A percentile compares a stretch with the other conserved stretches of the same genome.
These are phyloP conservation scores for Mycotypha africana DNA, from an alignment of 371 early-diverging fungal genomes.

Conservation along the genomic window DNA sequence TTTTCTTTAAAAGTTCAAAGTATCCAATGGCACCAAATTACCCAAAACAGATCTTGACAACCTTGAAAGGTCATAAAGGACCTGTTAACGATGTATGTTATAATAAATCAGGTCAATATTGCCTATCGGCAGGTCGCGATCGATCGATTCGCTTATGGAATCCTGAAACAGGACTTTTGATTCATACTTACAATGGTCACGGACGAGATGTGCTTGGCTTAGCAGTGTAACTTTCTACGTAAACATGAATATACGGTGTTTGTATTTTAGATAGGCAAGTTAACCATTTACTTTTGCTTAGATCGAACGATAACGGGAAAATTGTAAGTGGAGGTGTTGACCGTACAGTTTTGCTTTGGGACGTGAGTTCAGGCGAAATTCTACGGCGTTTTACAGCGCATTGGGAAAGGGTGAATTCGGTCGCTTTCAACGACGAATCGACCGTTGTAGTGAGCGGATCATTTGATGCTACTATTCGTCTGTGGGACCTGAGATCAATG, in stretches of 20 bases:
- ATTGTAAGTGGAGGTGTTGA: conserved; percentile 86
- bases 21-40: conserved; percentile 17
- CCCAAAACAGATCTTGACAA: conserved; percentile 31
- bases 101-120: conserved; percentile 67
- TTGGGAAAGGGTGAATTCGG: conserved; percentile 78
- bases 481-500: conserved; percentile 84
- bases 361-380: conserved; percentile 70
- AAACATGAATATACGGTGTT: neutral
- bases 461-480: conserved; percentile 83
- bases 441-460: conserved; percentile 82
- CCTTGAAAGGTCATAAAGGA: conserved; percentile 58
- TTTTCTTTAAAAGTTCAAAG: too few relatives aligned
- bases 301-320: conserved; percentile 69
- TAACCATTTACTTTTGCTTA: conserved; percentile 1
- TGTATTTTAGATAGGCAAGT: neutral
- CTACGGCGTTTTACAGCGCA: conserved; percentile 80
- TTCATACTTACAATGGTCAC: conserved; percentile 83
- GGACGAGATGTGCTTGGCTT: conserved; percentile 83
- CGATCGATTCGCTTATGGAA: conserved; percentile 79
- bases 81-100: conserved; percentile 64
- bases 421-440: conserved; percentile 76
- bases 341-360: conserved; percentile 80
- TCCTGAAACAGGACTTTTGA: conserved; percentile 56
- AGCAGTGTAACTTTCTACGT: conserved; percentile 46
- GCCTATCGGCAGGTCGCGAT: conserved; percentile 79